Evolutionary conservation across 805 yeast genomes (phyloP).

Genomic region (Myxozyma vanderwaltii): DNA sequence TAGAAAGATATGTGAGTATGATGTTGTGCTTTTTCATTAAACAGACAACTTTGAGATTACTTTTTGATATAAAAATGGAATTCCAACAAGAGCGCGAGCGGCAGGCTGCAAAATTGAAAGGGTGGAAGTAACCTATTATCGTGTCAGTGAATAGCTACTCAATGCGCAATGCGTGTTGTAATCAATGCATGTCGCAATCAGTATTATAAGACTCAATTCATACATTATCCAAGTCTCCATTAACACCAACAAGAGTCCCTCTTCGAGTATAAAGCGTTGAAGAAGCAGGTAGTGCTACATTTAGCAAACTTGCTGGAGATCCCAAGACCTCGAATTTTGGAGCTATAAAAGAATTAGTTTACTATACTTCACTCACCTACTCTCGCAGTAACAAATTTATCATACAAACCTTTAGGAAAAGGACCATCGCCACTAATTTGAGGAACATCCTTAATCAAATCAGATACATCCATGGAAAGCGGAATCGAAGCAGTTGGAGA

Average conservation of each 20-base stretch:
- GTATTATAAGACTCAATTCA: constrained; percentile 3
- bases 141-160: too few relatives aligned
- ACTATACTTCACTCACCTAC: too few relatives aligned
- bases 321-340: constrained; percentile 51
- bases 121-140: constrained; percentile 39
- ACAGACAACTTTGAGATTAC: constrained; percentile 10
- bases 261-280: constrained; percentile 47
- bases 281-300: constrained; percentile 49
- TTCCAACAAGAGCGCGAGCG: constrained; percentile 36
- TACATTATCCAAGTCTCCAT: constrained; percentile 45
- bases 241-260: constrained; percentile 50
- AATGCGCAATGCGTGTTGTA: too few relatives aligned
- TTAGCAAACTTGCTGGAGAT: constrained; percentile 46
- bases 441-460: constrained; percentile 33
- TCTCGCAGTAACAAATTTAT: background rate
- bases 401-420: constrained; percentile 31
- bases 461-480: constrained; percentile 36
- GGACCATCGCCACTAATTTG: constrained; percentile 37
- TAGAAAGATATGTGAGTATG: too few relatives aligned
- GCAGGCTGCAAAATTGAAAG: constrained; percentile 35
- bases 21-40: too few relatives aligned
- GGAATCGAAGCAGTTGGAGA: constrained; percentile 50
- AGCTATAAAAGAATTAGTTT: constrained; percentile 25
- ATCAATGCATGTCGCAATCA: too few relatives aligned
- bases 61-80: constrained; percentile 43